Percentiles rank a stretch among this genome's conserved stretches.
These are phyloP conservation scores for Gnetum montanum DNA, from an alignment of 75 land plant genomes.

Conservation along the genomic window DNA sequence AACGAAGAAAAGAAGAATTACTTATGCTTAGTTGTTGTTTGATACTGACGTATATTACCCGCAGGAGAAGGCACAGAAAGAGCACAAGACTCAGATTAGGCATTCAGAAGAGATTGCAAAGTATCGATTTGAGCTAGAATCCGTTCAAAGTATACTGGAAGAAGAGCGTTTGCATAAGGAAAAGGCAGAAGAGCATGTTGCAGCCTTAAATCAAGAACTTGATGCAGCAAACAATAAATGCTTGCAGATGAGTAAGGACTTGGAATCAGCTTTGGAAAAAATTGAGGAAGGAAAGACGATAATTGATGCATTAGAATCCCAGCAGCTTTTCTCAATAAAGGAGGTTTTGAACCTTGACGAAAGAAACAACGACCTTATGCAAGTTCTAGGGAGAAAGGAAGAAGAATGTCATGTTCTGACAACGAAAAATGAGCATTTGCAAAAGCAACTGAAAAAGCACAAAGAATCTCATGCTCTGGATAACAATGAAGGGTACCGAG, in stretches of 20 bases:
- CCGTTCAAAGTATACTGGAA: slow-evolving; percentile 42
- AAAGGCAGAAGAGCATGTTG: slow-evolving; percentile 33
- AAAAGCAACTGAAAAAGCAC: slow-evolving; percentile 16
- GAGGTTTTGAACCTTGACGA: slow-evolving; percentile 44
- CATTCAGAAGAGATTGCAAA: slow-evolving; percentile 39
- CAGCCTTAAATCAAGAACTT: slow-evolving; percentile 16
- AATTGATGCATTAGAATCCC: slow-evolving; percentile 65
- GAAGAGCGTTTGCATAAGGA: slow-evolving; percentile 35
- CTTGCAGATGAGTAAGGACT: slow-evolving; percentile 12
- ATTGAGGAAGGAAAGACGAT: slow-evolving; percentile 33
- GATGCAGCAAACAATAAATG: slow-evolving; percentile 15
- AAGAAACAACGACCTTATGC: slow-evolving; percentile 10
- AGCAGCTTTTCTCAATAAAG: slow-evolving; percentile 44
- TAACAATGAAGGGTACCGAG: slow-evolving; percentile 11
- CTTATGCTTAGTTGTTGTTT: too few relatives aligned
- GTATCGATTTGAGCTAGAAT: slow-evolving; percentile 68
- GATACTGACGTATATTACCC: slow-evolving; percentile 6
- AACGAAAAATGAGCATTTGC: slow-evolving; percentile 9
- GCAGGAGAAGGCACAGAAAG: slow-evolving; percentile 9
- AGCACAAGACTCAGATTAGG: slow-evolving; percentile 13
- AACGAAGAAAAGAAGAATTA: too few relatives aligned
- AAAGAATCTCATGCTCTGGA: slow-evolving; percentile 5
- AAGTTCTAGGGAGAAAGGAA: slow-evolving; percentile 34
- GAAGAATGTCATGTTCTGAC: slow-evolving; percentile 17
- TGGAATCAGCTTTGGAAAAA: slow-evolving; percentile 18